A percentile compares a stretch with the other conserved stretches of the same genome.
Conservation (phyloP, 2,329 filamentous ascomycete species). For the Colletotrichum simmondsii region DNA sequence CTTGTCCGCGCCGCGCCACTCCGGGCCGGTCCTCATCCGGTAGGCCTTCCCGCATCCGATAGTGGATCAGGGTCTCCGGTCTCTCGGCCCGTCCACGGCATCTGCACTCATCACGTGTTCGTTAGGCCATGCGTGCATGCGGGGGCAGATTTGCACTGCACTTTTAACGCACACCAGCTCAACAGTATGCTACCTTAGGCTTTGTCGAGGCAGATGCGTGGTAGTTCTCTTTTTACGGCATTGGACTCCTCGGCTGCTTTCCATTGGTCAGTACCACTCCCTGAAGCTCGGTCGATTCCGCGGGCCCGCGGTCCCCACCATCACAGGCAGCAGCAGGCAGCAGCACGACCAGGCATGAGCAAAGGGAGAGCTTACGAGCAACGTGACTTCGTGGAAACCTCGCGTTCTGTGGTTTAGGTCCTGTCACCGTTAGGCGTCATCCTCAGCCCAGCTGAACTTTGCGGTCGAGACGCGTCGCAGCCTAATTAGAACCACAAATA, state of each 20-base stretch:
- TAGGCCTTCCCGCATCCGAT: rapidly evolving
- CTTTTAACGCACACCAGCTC: neutral
- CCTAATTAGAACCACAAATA: neutral
- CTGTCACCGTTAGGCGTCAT: neutral
- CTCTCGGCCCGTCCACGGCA: neutral
- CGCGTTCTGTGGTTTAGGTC: neutral
- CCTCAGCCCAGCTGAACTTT: neutral
- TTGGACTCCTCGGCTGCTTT: neutral
- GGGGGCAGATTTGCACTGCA: neutral
- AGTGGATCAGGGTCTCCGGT: too few relatives aligned
- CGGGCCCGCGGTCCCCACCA: neutral
- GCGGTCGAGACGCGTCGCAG: neutral
- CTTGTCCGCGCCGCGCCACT: neutral
- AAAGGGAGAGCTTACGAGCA: neutral
- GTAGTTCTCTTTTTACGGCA: neutral
- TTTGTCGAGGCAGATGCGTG: too few relatives aligned
- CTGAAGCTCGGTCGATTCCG: neutral
- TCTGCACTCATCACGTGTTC: neutral
- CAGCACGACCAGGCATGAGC: neutral
- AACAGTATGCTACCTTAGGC: too few relatives aligned
- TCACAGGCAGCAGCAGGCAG: conserved; percentile 3
- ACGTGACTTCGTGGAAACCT: conserved; percentile 6
- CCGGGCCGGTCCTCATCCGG: neutral
- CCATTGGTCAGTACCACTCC: neutral
- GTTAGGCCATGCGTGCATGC: neutral